Conservation (phyloP, 768 basidiomycete species). For the Leccinum aurantiacum region DNA sequence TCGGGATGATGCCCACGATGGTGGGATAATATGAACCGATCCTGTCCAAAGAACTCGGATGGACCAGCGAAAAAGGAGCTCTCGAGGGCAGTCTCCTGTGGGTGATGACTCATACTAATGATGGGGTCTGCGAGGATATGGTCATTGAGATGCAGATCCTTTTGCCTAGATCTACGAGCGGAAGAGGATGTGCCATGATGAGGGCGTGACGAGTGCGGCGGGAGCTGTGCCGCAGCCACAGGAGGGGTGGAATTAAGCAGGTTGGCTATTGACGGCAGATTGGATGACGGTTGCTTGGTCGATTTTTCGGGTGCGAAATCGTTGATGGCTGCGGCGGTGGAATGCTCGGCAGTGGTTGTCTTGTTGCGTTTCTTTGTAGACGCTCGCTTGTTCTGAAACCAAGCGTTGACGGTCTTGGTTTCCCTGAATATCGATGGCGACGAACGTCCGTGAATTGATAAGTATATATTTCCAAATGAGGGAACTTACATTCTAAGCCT, state of each 20-base stretch:
- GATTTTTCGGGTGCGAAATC: conserved; percentile 21
- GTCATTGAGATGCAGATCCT: conserved; percentile 33
- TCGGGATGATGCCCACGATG: conserved; percentile 32
- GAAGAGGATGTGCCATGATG: conserved; percentile 23
- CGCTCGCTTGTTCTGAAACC: conserved; percentile 86
- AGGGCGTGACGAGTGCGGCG: conserved; percentile 22
- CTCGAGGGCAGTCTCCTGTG: conserved; percentile 25
- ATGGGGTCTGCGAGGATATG: conserved; percentile 25
- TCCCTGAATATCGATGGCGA: conserved; percentile 49
- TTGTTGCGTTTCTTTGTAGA: conserved; percentile 72
- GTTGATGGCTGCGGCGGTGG: conserved; percentile 33
- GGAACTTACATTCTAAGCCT: conserved; percentile 71
- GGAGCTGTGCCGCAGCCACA: conserved; percentile 21
- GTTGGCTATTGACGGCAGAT: conserved; percentile 40
- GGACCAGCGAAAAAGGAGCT: conserved; percentile 34
- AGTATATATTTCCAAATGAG: conserved; percentile 28
- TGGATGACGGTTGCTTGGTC: conserved; percentile 30
- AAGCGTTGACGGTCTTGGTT: conserved; percentile 81
- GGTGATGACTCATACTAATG: neutral
- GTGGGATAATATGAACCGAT: conserved; percentile 35
- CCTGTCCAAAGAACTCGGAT: conserved; percentile 31
- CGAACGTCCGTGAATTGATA: conserved; percentile 18
- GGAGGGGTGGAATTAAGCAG: conserved; percentile 39
- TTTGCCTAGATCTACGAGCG: conserved; percentile 32
- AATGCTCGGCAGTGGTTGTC: conserved; percentile 36